Conservation (phyloP, 768 basidiomycete species). For the Lactifluus subvellereus region DNA sequence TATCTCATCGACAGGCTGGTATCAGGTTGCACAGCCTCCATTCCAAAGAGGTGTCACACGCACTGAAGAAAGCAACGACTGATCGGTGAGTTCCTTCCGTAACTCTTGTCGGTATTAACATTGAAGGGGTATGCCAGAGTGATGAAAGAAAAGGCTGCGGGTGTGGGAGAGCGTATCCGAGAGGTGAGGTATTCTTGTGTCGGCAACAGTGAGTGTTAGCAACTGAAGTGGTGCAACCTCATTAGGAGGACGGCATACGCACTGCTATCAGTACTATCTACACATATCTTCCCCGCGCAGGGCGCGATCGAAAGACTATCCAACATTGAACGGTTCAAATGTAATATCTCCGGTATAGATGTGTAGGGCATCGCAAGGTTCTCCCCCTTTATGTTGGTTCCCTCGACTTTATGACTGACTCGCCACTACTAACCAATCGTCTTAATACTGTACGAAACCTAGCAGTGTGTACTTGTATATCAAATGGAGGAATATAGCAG, state of each 20-base stretch:
- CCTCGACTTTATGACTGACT: too few relatives aligned
- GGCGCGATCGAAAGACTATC: constrained; percentile 25
- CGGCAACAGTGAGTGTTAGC: not conserved
- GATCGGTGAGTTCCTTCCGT: constrained; percentile 36
- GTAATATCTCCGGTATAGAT: not conserved
- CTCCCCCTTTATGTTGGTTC: not conserved
- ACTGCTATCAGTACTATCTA: constrained; percentile 51
- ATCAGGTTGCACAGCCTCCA: constrained; percentile 45
- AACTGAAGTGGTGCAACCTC: not conserved
- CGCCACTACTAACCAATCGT: too few relatives aligned
- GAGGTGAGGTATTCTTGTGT: constrained; percentile 27
- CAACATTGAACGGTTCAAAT: not conserved
- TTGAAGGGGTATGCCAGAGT: constrained; percentile 31
- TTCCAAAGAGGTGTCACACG: constrained; percentile 44
- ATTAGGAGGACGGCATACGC: constrained; percentile 54
- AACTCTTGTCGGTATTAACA: not conserved
- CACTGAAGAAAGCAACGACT: constrained; percentile 52
- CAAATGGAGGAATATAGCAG: too few relatives aligned
- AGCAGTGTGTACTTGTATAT: too few relatives aligned
- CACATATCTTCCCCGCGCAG: constrained; percentile 43
- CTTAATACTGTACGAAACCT: too few relatives aligned
- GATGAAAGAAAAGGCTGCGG: constrained; percentile 57
- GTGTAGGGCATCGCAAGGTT: not conserved
- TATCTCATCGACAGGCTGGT: constrained; percentile 37
- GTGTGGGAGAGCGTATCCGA: constrained; percentile 41